Evolutionary conservation across 805 yeast genomes (phyloP).

Genomic region (Kuraishia hungarica): DNA sequence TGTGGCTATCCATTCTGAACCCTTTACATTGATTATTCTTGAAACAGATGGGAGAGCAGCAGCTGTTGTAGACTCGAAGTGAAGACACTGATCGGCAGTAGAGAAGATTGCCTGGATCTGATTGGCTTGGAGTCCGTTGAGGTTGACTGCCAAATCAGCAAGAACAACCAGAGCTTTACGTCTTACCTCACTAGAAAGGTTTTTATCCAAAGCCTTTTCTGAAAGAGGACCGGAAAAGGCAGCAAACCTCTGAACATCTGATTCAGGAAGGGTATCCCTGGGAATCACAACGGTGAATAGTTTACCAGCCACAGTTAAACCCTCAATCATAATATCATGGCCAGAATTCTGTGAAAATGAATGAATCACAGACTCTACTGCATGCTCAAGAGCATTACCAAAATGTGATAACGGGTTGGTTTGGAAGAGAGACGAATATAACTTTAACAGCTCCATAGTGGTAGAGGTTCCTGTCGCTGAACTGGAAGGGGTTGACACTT

Average conservation of each 20-base stretch:
- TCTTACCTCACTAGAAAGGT: slow-evolving; percentile 24
- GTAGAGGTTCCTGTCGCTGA: background rate
- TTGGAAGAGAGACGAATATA: slow-evolving; percentile 25
- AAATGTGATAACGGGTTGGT: slow-evolving; percentile 22
- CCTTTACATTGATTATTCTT: background rate
- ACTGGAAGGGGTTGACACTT: background rate
- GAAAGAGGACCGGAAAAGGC: slow-evolving; percentile 9
- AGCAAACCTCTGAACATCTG: background rate
- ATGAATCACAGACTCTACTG: slow-evolving; percentile 12
- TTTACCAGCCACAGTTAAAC: slow-evolving; percentile 13
- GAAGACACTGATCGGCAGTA: background rate
- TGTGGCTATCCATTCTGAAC: background rate
- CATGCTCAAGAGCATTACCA: slow-evolving; percentile 16
- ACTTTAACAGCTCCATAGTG: slow-evolving; percentile 20
- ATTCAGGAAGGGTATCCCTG: background rate
- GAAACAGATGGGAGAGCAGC: background rate
- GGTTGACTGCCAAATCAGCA: background rate
- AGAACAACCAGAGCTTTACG: slow-evolving; percentile 6
- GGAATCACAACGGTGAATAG: slow-evolving; percentile 10
- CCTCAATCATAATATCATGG: slow-evolving; percentile 23
- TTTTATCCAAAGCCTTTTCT: slow-evolving; percentile 17
- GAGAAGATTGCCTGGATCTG: background rate
- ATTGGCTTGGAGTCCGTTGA: background rate
- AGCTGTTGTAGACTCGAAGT: background rate
- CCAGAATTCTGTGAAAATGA: slow-evolving; percentile 15